Evolutionary conservation across 2,329 filamentous ascomycete species (phyloP).

Genomic region (Acephala macrosclerotiorum): DNA sequence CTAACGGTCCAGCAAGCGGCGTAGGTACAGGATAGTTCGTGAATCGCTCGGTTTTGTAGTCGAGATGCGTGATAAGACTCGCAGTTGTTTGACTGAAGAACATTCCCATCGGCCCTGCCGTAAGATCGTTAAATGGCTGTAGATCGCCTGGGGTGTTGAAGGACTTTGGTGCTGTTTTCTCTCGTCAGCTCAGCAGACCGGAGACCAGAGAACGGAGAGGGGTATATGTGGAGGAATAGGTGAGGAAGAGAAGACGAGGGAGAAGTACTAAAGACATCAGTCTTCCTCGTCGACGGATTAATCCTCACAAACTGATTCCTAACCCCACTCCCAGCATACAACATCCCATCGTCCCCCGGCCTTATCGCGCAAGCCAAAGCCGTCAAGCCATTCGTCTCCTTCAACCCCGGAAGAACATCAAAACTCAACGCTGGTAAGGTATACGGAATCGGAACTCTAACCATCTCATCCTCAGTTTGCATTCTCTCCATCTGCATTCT

Average conservation of each 20-base stretch:
- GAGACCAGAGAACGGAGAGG: too few relatives aligned
- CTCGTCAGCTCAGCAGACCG: too few relatives aligned
- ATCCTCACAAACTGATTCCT: neutral
- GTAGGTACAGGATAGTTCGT: neutral
- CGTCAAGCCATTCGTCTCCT: neutral
- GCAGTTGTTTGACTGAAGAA: slow-evolving; percentile 4
- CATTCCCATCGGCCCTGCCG: neutral
- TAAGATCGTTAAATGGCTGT: neutral
- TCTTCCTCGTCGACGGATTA: neutral
- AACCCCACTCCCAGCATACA: neutral
- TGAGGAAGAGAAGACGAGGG: too few relatives aligned
- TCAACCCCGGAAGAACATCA: neutral
- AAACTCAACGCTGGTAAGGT: neutral
- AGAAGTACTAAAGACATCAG: neutral
- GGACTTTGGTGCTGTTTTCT: neutral
- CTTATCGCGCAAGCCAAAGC: neutral
- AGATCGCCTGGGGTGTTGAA: neutral
- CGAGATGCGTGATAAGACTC: neutral
- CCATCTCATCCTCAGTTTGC: neutral
- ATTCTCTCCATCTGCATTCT: too few relatives aligned
- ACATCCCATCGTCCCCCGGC: neutral
- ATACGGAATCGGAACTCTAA: neutral
- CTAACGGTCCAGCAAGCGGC: neutral
- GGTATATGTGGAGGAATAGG: too few relatives aligned
- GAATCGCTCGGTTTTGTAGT: slow-evolving; percentile 3